These are phyloP conservation scores for Cordyceps cicadae DNA, from an alignment of 2,329 filamentous ascomycete genomes.

Conservation along the genomic window DNA sequence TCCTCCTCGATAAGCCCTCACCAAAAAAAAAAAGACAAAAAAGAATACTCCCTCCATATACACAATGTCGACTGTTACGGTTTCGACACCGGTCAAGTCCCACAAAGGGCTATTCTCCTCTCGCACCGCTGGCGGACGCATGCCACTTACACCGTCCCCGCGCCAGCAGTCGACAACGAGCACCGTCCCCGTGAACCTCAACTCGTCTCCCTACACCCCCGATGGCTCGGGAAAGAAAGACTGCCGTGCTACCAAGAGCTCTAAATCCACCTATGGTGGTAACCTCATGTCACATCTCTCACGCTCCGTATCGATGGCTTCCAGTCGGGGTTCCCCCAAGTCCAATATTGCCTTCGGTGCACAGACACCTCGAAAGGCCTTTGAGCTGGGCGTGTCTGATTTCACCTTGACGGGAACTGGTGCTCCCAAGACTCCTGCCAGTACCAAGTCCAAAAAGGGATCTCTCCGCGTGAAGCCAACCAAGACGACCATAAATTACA, in stretches of 20 bases:
- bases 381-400: conserved; percentile 88
- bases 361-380: conserved; percentile 68
- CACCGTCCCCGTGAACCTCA: conserved; percentile 41
- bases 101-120: conserved; percentile 87
- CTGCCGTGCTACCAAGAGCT: conserved; percentile 33
- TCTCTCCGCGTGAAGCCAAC: conserved; percentile 47
- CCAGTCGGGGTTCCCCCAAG: conserved; percentile 83
- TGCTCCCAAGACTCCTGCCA: conserved; percentile 50
- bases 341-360: conserved; percentile 79
- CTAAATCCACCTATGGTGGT: conserved; percentile 71
- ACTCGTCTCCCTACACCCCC: conserved; percentile 72
- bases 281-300: conserved; percentile 74
- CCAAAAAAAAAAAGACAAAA: background rate
- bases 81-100: conserved; percentile 91
- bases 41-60: conserved; percentile 12
- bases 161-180: conserved; percentile 52
- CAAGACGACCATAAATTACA: conserved; percentile 75
- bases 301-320: conserved; percentile 55
- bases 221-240: conserved; percentile 49
- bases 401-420: conserved; percentile 85
- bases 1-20: background rate
- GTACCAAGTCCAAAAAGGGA: conserved; percentile 48
- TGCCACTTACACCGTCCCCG: conserved; percentile 90
- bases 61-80: conserved; percentile 70
- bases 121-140: conserved; percentile 87